Evolutionary conservation across 2,329 filamentous ascomycete genomes (phyloP), one percentile per base, ranked within the genome.

Genomic region (Xylariaceae sp.): DNA sequence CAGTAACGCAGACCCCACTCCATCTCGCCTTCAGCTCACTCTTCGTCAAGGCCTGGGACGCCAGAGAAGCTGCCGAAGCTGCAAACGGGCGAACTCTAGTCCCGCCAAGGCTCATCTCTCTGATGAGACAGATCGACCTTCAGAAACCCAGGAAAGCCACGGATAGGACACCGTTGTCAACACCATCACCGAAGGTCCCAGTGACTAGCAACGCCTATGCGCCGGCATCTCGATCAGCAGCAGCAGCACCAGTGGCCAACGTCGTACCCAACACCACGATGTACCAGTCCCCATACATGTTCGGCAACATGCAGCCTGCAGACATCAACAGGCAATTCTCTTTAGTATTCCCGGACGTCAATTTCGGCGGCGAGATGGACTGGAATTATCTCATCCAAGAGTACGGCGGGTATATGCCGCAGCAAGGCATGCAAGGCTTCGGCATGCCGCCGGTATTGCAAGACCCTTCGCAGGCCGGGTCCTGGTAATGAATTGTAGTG

Each of bases 11-110:
- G 47, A 83, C 74, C 41, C 81, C 81, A 6, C 74, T 84, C 70
- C 80, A 84, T 61, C 69, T 78, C 29, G 77, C 78, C 0, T 83
- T 87, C 56, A 78, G 79, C 1, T 72, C 73, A 18, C 73, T 80
- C 16, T 80, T 87, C 39, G 68, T 86, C 53, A 84, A 83, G 61
- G 82, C 83, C 0, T 87, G 84, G 84, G 77, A 80, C 41, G 79
- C 79, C 2, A 76, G 78, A 51, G 77, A 78, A 60, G 71, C 74
- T 1, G 76, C 77, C 12, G 73, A 77, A 58, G 58, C 69, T 4
- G 71, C 72, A 47, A 67, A 71, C 6, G 80, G 80, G 0, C 73
- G 72, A 29, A 66, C 71, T 1, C 55, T 76, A 2, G 61, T 68
- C 15, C 70, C 71, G 12, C 80, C 80, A 2, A 68, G 65, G 42